Base-by-base conservation (phyloP, 1,139 yeast species). In the Martiniozyma asiatica region DNA sequence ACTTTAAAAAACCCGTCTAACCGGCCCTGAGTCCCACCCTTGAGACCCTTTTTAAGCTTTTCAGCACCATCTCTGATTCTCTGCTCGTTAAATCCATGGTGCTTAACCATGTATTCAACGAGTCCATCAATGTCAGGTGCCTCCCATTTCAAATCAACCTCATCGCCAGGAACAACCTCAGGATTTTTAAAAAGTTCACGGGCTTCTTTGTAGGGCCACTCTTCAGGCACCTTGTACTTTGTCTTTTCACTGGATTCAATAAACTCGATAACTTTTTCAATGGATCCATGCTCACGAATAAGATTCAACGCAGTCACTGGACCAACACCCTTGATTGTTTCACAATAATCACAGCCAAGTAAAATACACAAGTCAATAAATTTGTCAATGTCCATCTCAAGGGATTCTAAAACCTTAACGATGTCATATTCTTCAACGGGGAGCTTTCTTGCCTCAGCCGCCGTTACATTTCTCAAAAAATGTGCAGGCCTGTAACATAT, bases 331-430 rank as follows among this genome's bases (percentile, higher is more conserved):
- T 73, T 72, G 35, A 92, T 87, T 2, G 95, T 81, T 42, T 89
- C 97, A 58, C 95, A 84, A 54, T 89, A 89, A 58, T 89, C 99
- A 56, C 98, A 89, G 1, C 99, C 99, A 26, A 92, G 61, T 45
- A 89, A 62, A 29, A 92, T 89, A 59, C 98, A 87, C 46, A 89
- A 58, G 51, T 89, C 99, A 32, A 92, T 70, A 53, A 89, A 89
- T 35, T 85, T 79, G 17, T 67, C 68, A 33, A 68, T 63, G 29
- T 73, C 70, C 65, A 89, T 61, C 17, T 67, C 89, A 37, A 89
- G 62, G 1, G 87, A 93, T 41, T 74, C 78, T 35, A 87, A 58
- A 0, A 84, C 92, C 34, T 68, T 66, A 5, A 60, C 62, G 27
- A 80, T 70, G 35, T 73, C 68, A 34, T 84, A 76, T 51, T 92